These are phyloP conservation scores for Cudoniella acicularis DNA, from an alignment of 495 filamentous ascomycete species.

Conservation along the genomic window DNA sequence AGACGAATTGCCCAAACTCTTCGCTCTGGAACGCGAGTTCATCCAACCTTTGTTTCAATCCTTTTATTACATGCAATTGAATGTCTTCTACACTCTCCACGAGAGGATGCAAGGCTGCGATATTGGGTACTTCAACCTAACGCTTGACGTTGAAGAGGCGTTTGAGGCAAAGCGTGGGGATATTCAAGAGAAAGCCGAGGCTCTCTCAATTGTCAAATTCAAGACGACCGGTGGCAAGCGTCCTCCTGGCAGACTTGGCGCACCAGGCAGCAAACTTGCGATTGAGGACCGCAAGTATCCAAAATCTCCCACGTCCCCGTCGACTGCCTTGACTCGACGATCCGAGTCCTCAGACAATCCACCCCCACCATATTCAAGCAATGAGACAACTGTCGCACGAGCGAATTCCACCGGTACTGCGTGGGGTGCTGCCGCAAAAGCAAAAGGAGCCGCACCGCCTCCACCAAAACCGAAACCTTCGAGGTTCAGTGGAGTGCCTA, in stretches of 20 bases:
- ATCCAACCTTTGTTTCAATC: slow-evolving; percentile 97
- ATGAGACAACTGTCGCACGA: slow-evolving; percentile 34
- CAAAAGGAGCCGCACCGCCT: slow-evolving; percentile 80
- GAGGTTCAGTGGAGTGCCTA: slow-evolving; percentile 60
- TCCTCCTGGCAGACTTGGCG: slow-evolving; percentile 46
- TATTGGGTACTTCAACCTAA: slow-evolving; percentile 95
- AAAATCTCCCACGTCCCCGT: slow-evolving; percentile 13
- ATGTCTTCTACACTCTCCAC: slow-evolving; percentile 98
- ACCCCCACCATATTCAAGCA: slow-evolving; percentile 63
- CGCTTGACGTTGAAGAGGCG: slow-evolving; percentile 82
- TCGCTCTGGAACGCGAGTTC: slow-evolving; percentile 90
- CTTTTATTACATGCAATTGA: slow-evolving; percentile 99
- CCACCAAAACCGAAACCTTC: slow-evolving; percentile 89
- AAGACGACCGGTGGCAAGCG: slow-evolving; percentile 70
- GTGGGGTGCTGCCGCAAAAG: slow-evolving; percentile 62
- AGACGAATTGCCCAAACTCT: slow-evolving; percentile 90
- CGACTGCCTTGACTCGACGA: slow-evolving; percentile 6
- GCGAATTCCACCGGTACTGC: slow-evolving; percentile 56
- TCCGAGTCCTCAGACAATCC: slow-evolving; percentile 52
- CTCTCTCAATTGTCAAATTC: slow-evolving; percentile 78
- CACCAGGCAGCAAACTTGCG: slow-evolving; percentile 37
- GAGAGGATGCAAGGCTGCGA: slow-evolving; percentile 96
- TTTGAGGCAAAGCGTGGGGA: slow-evolving; percentile 85
- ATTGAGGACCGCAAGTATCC: slow-evolving; percentile 2
- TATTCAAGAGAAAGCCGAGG: slow-evolving; percentile 77